phyloP scores from a whole-genome alignment of 345 rosid species.

The Adansonia digitata region DNA sequence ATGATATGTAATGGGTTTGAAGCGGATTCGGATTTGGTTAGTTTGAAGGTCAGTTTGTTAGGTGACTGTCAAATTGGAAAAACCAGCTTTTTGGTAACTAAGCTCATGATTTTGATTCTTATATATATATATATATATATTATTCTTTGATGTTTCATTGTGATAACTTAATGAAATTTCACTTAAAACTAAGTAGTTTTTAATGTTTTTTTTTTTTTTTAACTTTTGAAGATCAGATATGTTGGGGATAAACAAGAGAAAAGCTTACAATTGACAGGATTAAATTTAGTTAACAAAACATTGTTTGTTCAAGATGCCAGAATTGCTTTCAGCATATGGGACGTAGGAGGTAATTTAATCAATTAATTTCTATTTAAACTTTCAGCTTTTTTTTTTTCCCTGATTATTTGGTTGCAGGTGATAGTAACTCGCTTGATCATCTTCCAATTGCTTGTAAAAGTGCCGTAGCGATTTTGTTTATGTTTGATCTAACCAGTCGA shows the following conservation, averaged over 20 bases:
- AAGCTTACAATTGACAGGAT: slow-evolving; percentile 69
- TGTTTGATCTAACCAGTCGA: slow-evolving; percentile 98
- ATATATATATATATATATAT: no score
- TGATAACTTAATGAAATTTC: neutral
- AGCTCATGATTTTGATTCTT: slow-evolving; percentile 2
- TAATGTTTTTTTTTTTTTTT: neutral
- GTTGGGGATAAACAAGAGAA: slow-evolving; percentile 76
- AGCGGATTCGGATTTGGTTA: slow-evolving; percentile 74
- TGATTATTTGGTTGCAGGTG: slow-evolving; percentile 37
- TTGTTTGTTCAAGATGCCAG: slow-evolving; percentile 71
- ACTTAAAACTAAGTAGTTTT: neutral
- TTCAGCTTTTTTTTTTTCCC: neutral
- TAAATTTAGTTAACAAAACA: slow-evolving; percentile 87
- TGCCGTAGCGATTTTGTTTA: slow-evolving; percentile 86
- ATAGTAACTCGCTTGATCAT: slow-evolving; percentile 61
- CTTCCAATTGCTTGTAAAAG: slow-evolving; percentile 95
- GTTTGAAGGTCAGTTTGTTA: slow-evolving; percentile 77
- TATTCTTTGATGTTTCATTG: neutral
- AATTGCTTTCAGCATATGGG: slow-evolving; percentile 91
- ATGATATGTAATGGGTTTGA: slow-evolving; percentile 31
- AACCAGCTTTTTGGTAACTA: slow-evolving; percentile 86
- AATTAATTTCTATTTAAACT: neutral
- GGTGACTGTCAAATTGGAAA: slow-evolving; percentile 96
- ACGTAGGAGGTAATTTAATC: slow-evolving; percentile 66
- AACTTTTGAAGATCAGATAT: slow-evolving; percentile 52